Evolutionary conservation across 164 flowering plant genomes (phyloP).

Genomic region (Paratinospora sagittata): DNA sequence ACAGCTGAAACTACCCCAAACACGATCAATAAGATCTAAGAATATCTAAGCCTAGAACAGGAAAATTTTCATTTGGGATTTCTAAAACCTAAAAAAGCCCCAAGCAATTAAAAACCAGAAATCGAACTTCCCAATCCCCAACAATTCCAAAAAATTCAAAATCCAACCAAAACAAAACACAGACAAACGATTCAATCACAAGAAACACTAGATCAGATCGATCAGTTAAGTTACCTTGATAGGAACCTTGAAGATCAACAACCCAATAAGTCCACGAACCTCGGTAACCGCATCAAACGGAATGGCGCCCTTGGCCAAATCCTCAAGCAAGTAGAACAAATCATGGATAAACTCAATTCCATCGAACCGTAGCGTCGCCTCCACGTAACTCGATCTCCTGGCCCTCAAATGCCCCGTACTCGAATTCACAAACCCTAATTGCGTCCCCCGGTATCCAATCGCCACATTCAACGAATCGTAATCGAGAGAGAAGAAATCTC

Average conservation of each 20-base stretch:
- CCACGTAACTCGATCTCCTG: conserved; percentile 44
- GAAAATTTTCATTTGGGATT: background rate
- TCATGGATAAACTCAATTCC: conserved; percentile 63
- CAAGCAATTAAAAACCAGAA: too few species aligned
- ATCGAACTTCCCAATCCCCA: too few species aligned
- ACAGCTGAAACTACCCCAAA: too few species aligned
- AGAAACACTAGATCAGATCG: too few species aligned
- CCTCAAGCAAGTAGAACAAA: conserved; percentile 57
- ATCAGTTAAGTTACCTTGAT: conserved; percentile 37
- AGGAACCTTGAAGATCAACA: conserved; percentile 58
- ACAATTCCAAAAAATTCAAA: background rate
- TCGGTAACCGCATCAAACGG: conserved; percentile 59
- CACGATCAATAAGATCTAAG: too few species aligned
- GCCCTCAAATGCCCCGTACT: conserved; percentile 44
- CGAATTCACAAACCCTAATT: conserved; percentile 56
- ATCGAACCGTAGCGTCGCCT: conserved; percentile 54
- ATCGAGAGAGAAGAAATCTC: conserved; percentile 54
- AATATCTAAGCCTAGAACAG: too few species aligned
- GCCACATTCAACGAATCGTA: conserved; percentile 41
- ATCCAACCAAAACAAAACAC: background rate
- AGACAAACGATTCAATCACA: too few species aligned
- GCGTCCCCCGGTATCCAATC: conserved; percentile 59
- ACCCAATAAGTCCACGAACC: conserved; percentile 49
- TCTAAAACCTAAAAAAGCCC: background rate
- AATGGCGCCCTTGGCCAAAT: conserved; percentile 64